phyloP scores from a whole-genome alignment of 2,329 filamentous ascomycete genomes.

The Clonostachys rosea region DNA sequence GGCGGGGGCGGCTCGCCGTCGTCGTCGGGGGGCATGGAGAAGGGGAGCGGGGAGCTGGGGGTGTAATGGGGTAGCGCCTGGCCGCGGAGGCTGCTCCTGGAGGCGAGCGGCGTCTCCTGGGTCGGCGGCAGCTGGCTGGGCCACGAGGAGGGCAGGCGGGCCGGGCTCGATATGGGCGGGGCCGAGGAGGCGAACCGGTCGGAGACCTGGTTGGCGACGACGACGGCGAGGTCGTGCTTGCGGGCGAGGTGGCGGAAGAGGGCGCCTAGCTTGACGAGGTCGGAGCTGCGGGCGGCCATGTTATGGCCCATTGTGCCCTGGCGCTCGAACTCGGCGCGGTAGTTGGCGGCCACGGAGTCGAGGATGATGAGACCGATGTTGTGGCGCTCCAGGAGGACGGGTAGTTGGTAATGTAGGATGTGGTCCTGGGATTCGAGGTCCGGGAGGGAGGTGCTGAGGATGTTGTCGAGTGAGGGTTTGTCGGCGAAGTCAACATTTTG shows the following conservation, averaged over 20 bases:
- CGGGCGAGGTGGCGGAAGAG: conserved; percentile 73
- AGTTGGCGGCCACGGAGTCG: conserved; percentile 94
- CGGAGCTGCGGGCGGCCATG: conserved; percentile 71
- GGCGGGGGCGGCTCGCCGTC: conserved; percentile 22
- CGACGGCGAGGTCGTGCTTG: conserved; percentile 71
- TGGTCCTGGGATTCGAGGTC: conserved; percentile 95
- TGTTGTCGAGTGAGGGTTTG: conserved; percentile 63
- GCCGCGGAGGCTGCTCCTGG: conserved; percentile 15
- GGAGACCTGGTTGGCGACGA: conserved; percentile 92
- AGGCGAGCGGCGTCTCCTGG: conserved; percentile 46
- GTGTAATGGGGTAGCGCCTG: background rate
- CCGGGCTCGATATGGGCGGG: background rate
- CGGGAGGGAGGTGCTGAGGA: conserved; percentile 77
- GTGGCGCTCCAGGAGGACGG: conserved; percentile 73
- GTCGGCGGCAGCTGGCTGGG: conserved; percentile 2
- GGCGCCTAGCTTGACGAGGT: conserved; percentile 73
- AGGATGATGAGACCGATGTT: conserved; percentile 78
- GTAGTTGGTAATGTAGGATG: conserved; percentile 88
- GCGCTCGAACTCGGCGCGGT: conserved; percentile 82
- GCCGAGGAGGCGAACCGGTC: conserved; percentile 63
- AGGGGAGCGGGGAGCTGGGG: conserved; percentile 11
- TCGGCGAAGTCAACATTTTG: background rate
- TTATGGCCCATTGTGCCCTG: conserved; percentile 40
- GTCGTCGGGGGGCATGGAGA: conserved; percentile 17
- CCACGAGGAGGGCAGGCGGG: background rate